Evolutionary conservation across 1,139 yeast species (phyloP).

Genomic region (Entelexis sorbosivorans): DNA sequence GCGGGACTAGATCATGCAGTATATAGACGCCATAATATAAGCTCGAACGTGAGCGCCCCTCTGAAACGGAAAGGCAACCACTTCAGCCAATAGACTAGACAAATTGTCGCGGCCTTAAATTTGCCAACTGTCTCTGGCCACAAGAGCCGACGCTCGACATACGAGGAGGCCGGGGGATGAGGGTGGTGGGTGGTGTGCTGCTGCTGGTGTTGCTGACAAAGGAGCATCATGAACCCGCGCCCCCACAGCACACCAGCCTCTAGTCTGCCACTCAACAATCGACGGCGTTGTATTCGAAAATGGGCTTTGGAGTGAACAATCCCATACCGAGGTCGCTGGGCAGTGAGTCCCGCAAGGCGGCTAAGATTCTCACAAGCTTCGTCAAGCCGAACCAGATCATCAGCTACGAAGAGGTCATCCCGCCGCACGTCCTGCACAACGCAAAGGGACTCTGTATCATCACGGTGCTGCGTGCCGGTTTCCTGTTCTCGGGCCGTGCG

Average conservation of each 20-base stretch:
- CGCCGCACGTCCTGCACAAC: slow-evolving; percentile 73
- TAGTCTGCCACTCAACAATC: background rate
- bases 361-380: slow-evolving; percentile 78
- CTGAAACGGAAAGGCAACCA: no score
- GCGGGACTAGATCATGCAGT: no score
- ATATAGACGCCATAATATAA: no score
- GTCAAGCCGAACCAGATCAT: slow-evolving; percentile 90
- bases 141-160: no score
- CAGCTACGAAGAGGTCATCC: slow-evolving; percentile 80
- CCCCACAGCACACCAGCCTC: slow-evolving; percentile 4
- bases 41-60: no score
- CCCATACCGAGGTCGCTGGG: slow-evolving; percentile 87
- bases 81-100: no score
- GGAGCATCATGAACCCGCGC: slow-evolving; percentile 5
- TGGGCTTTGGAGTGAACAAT: slow-evolving; percentile 56
- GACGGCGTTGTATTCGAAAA: background rate
- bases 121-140: no score
- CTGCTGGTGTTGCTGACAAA: background rate
- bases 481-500: slow-evolving; percentile 89
- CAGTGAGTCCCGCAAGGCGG: slow-evolving; percentile 84
- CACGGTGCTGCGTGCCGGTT: slow-evolving; percentile 92
- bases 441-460: slow-evolving; percentile 89
- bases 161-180: background rate
- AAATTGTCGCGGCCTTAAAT: no score
- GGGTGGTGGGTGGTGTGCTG: no score